phyloP scores from a whole-genome alignment of 1,139 yeast species.

The Suhomyces panamericanus region DNA sequence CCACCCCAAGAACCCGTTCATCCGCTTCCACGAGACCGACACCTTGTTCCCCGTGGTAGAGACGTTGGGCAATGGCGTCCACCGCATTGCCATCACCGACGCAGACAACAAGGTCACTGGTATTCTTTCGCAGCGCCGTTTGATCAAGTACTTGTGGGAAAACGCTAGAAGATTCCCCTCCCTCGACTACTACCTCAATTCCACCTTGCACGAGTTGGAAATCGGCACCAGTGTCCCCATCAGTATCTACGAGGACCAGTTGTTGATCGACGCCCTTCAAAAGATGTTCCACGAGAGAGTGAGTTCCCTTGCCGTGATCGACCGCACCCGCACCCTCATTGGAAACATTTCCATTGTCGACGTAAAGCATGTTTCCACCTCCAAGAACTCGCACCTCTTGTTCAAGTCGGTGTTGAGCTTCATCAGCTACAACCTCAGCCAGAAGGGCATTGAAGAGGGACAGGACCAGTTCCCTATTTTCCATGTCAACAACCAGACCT shows the following conservation, averaged over 20 bases:
- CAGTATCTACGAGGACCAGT: slow-evolving; percentile 81
- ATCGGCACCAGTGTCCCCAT: slow-evolving; percentile 74
- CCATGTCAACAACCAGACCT: slow-evolving; percentile 78
- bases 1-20: slow-evolving; percentile 85
- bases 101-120: slow-evolving; percentile 57
- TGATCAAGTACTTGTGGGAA: slow-evolving; percentile 83
- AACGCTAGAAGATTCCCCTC: slow-evolving; percentile 83
- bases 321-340: slow-evolving; percentile 66
- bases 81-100: slow-evolving; percentile 81
- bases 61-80: slow-evolving; percentile 87
- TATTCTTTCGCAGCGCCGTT: slow-evolving; percentile 83
- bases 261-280: slow-evolving; percentile 79
- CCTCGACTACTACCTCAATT: slow-evolving; percentile 70
- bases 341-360: slow-evolving; percentile 96
- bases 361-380: slow-evolving; percentile 80
- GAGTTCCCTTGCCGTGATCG: slow-evolving; percentile 93
- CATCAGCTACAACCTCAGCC: slow-evolving; percentile 79
- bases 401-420: slow-evolving; percentile 85
- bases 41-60: slow-evolving; percentile 75
- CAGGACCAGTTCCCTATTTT: slow-evolving; percentile 96
- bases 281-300: slow-evolving; percentile 84
- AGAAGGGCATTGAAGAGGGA: slow-evolving; percentile 89
- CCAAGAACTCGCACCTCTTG: slow-evolving; percentile 79
- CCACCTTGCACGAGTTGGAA: slow-evolving; percentile 62
- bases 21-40: slow-evolving; percentile 68